Evolutionary conservation across 306 rosid genomes (phyloP).

Genomic region (Sechiopsis laciniata): DNA sequence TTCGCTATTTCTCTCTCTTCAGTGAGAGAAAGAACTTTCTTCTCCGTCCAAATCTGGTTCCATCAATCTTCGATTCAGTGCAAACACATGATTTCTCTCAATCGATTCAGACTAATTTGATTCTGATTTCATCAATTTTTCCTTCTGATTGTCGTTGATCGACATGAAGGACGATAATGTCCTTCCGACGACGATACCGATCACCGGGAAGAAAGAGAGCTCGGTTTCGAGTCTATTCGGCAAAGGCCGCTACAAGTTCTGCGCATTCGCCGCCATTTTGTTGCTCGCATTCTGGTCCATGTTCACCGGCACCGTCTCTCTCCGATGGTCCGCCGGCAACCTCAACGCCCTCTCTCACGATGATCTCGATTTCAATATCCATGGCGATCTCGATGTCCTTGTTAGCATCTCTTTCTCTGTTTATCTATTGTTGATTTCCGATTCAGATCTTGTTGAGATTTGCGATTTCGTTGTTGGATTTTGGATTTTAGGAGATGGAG

Average conservation of each 20-base stretch:
- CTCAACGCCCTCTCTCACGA: constrained; percentile 53
- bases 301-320: constrained; percentile 96
- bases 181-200: constrained; percentile 55
- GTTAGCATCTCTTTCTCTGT: constrained; percentile 34
- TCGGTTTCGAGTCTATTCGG: constrained; percentile 53
- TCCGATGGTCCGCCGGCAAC: constrained; percentile 80
- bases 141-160: constrained; percentile 25
- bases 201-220: constrained; percentile 51
- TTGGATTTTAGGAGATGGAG: constrained; percentile 72
- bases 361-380: constrained; percentile 55
- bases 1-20: neutral
- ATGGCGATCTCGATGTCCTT: constrained; percentile 89
- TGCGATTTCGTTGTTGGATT: neutral
- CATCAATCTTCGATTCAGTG: neutral
- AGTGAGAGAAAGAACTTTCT: constrained; percentile 17
- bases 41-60: constrained; percentile 16
- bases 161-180: constrained; percentile 85
- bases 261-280: constrained; percentile 90
- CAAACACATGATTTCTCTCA: neutral
- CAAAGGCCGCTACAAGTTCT: constrained; percentile 81
- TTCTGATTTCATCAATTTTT: neutral
- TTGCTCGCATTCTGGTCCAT: constrained; percentile 95
- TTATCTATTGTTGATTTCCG: neutral
- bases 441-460: constrained; percentile 31
- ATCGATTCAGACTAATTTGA: neutral